Conservation (phyloP, 805 yeast species). For the Candida ortonii region DNA sequence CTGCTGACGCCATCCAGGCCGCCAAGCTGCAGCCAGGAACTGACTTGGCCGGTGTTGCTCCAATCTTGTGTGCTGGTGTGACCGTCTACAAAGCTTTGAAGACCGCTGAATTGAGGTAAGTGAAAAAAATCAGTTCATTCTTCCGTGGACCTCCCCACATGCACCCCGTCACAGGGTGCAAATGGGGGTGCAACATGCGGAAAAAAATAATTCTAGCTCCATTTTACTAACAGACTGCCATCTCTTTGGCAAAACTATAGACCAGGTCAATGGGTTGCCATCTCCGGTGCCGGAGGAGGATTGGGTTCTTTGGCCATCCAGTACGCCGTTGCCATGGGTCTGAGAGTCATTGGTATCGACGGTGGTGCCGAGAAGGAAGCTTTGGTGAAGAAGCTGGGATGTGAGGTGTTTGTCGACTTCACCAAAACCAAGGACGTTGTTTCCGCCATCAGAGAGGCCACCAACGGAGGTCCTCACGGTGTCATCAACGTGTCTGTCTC, state of each 20-base stretch:
- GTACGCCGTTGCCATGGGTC: constrained; percentile 76
- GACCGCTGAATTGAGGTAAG: constrained; percentile 59
- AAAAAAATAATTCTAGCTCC: no score
- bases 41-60: constrained; percentile 74
- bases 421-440: constrained; percentile 41
- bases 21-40: constrained; percentile 73
- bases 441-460: constrained; percentile 38
- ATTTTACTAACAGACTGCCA: background rate
- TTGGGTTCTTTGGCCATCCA: constrained; percentile 76
- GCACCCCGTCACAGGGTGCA: no score
- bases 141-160: no score
- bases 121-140: no score
- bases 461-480: constrained; percentile 62
- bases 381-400: constrained; percentile 55
- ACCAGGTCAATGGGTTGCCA: constrained; percentile 76
- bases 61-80: constrained; percentile 88
- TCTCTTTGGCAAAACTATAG: constrained; percentile 25
- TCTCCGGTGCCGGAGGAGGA: constrained; percentile 84
- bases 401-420: constrained; percentile 61
- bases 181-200: no score
- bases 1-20: constrained; percentile 86
- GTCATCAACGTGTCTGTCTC: constrained; percentile 65
- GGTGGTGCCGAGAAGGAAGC: constrained; percentile 68
- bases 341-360: constrained; percentile 68
- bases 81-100: constrained; percentile 89